phyloP scores from a whole-genome alignment of 208 protist genomes.

The Porcisia hertigi region DNA sequence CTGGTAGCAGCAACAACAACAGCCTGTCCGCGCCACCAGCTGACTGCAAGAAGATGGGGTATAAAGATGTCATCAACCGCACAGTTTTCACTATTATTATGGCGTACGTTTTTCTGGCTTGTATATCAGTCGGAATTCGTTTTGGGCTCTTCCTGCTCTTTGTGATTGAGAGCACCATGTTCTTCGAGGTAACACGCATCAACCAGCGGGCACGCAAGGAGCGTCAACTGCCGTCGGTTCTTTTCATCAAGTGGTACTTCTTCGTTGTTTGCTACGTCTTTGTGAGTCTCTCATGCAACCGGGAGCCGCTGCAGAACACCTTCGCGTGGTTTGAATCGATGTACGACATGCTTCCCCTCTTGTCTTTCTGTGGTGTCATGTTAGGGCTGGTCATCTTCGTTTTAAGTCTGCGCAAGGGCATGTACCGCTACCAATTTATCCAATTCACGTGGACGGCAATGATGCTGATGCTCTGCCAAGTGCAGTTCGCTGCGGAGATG shows the following conservation, averaged over 20 bases:
- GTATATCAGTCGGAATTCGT: conserved; percentile 79
- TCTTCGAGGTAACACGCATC: conserved; percentile 89
- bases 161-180: conserved; percentile 78
- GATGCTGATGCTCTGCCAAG: conserved; percentile 76
- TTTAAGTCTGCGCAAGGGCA: conserved; percentile 76
- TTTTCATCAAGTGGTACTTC: conserved; percentile 86
- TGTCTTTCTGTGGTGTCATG: conserved; percentile 65
- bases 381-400: conserved; percentile 90
- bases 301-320: conserved; percentile 59
- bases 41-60: conserved; percentile 39
- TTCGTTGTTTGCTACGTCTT: conserved; percentile 50
- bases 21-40: background rate
- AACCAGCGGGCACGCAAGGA: conserved; percentile 77
- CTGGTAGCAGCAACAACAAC: background rate
- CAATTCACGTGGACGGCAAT: conserved; percentile 91
- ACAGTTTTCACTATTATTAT: conserved; percentile 85
- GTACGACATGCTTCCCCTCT: conserved; percentile 64
- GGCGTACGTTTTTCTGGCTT: conserved; percentile 81
- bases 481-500: conserved; percentile 65
- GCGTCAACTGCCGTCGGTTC: conserved; percentile 66
- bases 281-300: conserved; percentile 45
- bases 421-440: conserved; percentile 93
- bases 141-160: conserved; percentile 70
- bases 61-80: conserved; percentile 81
- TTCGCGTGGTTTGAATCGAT: conserved; percentile 49